Conservation (phyloP, 176 grass and related monocot genomes). For the Thalia dealbata region DNA sequence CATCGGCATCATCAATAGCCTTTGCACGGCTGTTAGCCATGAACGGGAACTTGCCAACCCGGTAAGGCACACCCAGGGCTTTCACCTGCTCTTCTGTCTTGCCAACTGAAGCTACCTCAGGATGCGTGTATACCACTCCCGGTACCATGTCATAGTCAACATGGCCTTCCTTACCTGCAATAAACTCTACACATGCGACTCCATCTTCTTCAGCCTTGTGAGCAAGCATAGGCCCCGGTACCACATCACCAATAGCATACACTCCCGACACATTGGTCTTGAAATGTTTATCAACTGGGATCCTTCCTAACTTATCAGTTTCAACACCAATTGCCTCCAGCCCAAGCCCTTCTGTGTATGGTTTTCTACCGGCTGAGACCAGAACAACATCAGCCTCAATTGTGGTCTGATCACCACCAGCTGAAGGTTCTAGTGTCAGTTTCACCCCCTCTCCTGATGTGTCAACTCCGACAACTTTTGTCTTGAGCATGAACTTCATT, state of each 20-base stretch:
- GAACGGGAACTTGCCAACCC: conserved; percentile 73
- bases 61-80: conserved; percentile 47
- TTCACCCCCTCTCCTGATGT: conserved; percentile 73
- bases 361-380: conserved; percentile 72
- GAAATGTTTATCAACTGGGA: conserved; percentile 74
- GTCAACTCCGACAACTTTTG: conserved; percentile 81
- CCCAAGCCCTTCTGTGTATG: conserved; percentile 65
- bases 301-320: conserved; percentile 76
- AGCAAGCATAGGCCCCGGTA: conserved; percentile 99
- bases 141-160: conserved; percentile 90
- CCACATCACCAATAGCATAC: conserved; percentile 83
- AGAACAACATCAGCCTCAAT: conserved; percentile 93
- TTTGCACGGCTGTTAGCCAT: conserved; percentile 75
- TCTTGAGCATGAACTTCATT: conserved; percentile 99
- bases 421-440: conserved; percentile 67
- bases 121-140: conserved; percentile 91
- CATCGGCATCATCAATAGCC: conserved; percentile 76
- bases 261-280: conserved; percentile 86
- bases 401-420: conserved; percentile 72
- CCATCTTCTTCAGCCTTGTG: conserved; percentile 99
- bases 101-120: conserved; percentile 87
- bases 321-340: conserved; percentile 72
- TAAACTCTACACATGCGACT: conserved; percentile 81
- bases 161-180: conserved; percentile 93
- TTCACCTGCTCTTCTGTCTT: conserved; percentile 90